Conservation (phyloP, 2,329 filamentous ascomycete species). For the Colletotrichum australisinense region DNA sequence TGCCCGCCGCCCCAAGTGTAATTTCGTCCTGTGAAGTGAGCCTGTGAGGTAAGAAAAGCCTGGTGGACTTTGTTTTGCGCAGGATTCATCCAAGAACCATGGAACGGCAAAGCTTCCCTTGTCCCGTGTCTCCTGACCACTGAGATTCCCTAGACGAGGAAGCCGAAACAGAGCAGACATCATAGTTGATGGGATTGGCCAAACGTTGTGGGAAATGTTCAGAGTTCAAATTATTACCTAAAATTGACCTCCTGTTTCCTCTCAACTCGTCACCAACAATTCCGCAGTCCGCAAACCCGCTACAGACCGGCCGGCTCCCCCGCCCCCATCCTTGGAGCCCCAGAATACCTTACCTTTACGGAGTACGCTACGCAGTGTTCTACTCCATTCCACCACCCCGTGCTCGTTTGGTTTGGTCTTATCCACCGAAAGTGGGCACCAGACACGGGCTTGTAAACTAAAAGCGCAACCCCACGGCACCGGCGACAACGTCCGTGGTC, state of each 20-base stretch:
- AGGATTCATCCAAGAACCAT: conserved; percentile 5
- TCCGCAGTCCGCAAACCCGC: neutral
- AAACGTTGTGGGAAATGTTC: neutral
- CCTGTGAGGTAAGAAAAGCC: neutral
- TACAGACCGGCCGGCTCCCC: conserved; percentile 14
- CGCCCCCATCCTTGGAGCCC: conserved; percentile 16
- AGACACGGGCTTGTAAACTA: neutral
- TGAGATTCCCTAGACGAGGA: neutral
- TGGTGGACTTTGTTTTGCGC: neutral
- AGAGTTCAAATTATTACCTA: neutral
- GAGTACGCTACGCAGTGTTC: neutral
- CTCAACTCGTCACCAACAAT: neutral
- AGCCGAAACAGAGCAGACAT: conserved; percentile 17
- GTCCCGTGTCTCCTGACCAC: neutral
- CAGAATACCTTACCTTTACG: conserved; percentile 6
- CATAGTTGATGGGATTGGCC: conserved; percentile 4
- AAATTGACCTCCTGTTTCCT: neutral
- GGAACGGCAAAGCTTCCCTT: conserved; percentile 4
- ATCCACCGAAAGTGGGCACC: conserved; percentile 33
- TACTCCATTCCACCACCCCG: neutral
- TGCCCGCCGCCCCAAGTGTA: neutral
- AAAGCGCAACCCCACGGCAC: conserved; percentile 14
- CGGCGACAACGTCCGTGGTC: conserved; percentile 17
- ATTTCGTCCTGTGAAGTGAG: neutral
- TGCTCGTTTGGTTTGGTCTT: conserved; percentile 28